Evolutionary conservation across 495 filamentous ascomycete genomes (phyloP).

Genomic region (Elaphomyces granulatus): DNA sequence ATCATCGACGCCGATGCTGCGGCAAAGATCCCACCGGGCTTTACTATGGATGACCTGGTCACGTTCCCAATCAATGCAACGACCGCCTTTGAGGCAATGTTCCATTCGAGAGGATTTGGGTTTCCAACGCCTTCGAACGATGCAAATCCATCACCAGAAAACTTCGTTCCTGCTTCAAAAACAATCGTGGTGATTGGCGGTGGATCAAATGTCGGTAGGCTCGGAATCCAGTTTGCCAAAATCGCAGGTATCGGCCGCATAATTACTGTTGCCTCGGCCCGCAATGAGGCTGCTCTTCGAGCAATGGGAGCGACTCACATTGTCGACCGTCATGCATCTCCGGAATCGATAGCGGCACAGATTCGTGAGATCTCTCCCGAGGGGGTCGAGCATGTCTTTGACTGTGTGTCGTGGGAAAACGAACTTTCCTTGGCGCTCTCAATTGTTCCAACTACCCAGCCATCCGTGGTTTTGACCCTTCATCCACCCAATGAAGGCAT

Average conservation of each 20-base stretch:
- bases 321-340: conserved; percentile 13
- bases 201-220: conserved; percentile 16
- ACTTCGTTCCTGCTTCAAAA: conserved; percentile 12
- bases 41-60: conserved; percentile 15
- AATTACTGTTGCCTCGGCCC: conserved; percentile 10
- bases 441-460: conserved; percentile 15
- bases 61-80: conserved; percentile 17
- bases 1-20: conserved; percentile 9
- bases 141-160: conserved; percentile 2
- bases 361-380: conserved; percentile 19
- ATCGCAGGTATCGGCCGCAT: conserved; percentile 18
- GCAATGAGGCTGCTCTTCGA: conserved; percentile 6
- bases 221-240: conserved; percentile 16
- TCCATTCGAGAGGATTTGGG: conserved; percentile 10
- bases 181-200: conserved; percentile 20
- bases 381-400: conserved; percentile 18
- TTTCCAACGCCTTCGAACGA: conserved; percentile 12
- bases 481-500: conserved; percentile 8
- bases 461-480: conserved; percentile 11
- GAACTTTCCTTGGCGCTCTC: conserved; percentile 13
- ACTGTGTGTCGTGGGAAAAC: conserved; percentile 12
- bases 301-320: conserved; percentile 20
- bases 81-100: conserved; percentile 14
- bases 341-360: conserved; percentile 10
- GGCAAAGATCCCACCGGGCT: conserved; percentile 11